Evolutionary conservation across 2,329 filamentous ascomycete species (phyloP), one percentile per base, ranked within the genome.

Genomic region (Sclerotinia subarctica): DNA sequence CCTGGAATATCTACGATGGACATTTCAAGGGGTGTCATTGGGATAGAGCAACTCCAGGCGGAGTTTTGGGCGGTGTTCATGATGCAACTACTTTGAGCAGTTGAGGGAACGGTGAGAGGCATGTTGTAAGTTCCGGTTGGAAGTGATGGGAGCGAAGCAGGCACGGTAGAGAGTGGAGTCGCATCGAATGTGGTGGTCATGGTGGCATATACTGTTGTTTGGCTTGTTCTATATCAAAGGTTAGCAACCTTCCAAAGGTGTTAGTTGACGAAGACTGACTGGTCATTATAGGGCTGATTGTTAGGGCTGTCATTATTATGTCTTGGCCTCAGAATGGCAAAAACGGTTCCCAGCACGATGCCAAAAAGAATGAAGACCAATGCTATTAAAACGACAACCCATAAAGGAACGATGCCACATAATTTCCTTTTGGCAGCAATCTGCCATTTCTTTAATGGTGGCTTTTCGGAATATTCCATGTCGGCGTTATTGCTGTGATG

Each of bases 21-120:
- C 49, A 76, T 72, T 52, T 73, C 72, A 60, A 73, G 71, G 52
- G 70, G 67, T 59, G 51, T 66, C 53, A 69, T 68, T 32, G 68
- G 38, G 42, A 90, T 80, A 17, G 85, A 81, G 75, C 89, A 92
- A 69, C 81, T 85, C 89, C 89, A 92, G 0, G 88, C 85, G 62
- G 81, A 77, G n/a, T 81, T 79, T 72, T 88, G 83, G 0, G 77
- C 80, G 0, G 82, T 80, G 67, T 89, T 81, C 44, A 81, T 81
- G 69, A 91, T 81, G 75, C 89, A 92, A 0, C 82, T 80, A 52
- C 80, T 82, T 21, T 85, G 83, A 2, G 80, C 79, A 66, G 82
- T 80, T 66, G 81, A 82, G 3, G 83, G 79, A 57, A 82, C 79
- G 5, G 87, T 78, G 5, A 81, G 72, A 6, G 86, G 84, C n/a